These are phyloP conservation scores for Globisporangium nunn DNA, from an alignment of 352 stramenopile species.

Conservation along the genomic window DNA sequence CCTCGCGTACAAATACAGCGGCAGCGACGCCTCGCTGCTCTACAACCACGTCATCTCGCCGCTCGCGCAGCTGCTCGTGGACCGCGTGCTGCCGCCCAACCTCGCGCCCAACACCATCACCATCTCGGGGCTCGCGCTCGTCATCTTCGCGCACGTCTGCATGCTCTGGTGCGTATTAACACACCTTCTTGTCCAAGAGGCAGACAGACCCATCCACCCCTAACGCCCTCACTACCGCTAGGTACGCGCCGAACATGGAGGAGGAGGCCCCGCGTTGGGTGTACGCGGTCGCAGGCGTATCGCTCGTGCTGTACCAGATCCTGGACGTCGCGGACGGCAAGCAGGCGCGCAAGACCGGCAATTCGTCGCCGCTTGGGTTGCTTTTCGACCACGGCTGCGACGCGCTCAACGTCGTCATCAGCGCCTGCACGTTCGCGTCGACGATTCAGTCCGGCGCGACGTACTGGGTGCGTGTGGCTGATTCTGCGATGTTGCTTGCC, in stretches of 20 bases:
- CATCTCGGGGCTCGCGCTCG: conserved; percentile 61
- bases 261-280: conserved; percentile 68
- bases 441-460: conserved; percentile 81
- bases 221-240: conserved; percentile 22
- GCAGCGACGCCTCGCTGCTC: conserved; percentile 69
- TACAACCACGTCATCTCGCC: conserved; percentile 84
- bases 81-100: conserved; percentile 58
- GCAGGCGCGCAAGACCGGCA: conserved; percentile 80
- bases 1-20: conserved; percentile 81
- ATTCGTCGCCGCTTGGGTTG: conserved; percentile 77
- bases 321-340: conserved; percentile 85
- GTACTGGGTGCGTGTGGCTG: conserved; percentile 49
- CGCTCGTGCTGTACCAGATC: conserved; percentile 75
- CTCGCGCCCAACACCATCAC: conserved; percentile 82
- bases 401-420: conserved; percentile 78
- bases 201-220: too few species aligned
- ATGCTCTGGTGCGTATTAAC: conserved; percentile 48
- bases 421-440: conserved; percentile 77
- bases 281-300: conserved; percentile 57
- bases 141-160: conserved; percentile 63
- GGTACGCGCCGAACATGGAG: conserved; percentile 80
- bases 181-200: too few species aligned
- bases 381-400: conserved; percentile 86
- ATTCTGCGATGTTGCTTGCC: not conserved
- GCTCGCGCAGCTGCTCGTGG: conserved; percentile 64